Evolutionary conservation across 75 land plant species (phyloP).

Genomic region (Chamaecyparis obtusa): DNA sequence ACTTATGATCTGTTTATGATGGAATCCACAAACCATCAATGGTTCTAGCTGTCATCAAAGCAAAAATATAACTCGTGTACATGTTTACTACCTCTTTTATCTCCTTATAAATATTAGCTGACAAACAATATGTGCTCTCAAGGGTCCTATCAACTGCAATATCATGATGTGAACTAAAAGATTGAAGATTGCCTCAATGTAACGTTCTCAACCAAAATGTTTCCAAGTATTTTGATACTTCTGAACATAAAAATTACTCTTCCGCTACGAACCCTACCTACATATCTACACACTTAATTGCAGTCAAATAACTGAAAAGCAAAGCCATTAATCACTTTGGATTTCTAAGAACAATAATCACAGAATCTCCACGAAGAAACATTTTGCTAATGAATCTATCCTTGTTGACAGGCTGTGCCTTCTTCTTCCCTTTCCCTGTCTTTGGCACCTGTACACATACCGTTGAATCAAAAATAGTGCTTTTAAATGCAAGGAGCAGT

Average conservation of each 20-base stretch:
- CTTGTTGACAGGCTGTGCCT: slow-evolving; percentile 89
- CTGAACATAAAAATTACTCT: neutral
- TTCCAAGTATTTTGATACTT: neutral
- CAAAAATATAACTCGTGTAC: neutral
- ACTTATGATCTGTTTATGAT: neutral
- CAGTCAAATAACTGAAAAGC: neutral
- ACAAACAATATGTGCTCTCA: neutral
- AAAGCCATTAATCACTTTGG: slow-evolving; percentile 36
- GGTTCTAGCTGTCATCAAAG: neutral
- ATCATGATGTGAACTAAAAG: neutral
- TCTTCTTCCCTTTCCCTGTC: slow-evolving; percentile 94
- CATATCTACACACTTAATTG: neutral
- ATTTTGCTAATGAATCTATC: slow-evolving; percentile 97
- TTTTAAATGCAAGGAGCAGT: neutral
- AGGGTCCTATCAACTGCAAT: neutral
- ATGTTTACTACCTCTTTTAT: neutral
- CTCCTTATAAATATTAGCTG: neutral
- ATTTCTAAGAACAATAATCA: slow-evolving; percentile 84
- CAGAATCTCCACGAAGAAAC: slow-evolving; percentile 96
- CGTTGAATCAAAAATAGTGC: neutral
- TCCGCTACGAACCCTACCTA: neutral
- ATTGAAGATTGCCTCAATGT: neutral
- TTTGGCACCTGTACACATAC: slow-evolving; percentile 67
- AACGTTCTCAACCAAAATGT: neutral
- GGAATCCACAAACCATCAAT: neutral